A percentile compares a stretch with the other conserved stretches of the same genome.
Conservation (phyloP, 495 filamentous ascomycete genomes). For the Letharia columbiana region DNA sequence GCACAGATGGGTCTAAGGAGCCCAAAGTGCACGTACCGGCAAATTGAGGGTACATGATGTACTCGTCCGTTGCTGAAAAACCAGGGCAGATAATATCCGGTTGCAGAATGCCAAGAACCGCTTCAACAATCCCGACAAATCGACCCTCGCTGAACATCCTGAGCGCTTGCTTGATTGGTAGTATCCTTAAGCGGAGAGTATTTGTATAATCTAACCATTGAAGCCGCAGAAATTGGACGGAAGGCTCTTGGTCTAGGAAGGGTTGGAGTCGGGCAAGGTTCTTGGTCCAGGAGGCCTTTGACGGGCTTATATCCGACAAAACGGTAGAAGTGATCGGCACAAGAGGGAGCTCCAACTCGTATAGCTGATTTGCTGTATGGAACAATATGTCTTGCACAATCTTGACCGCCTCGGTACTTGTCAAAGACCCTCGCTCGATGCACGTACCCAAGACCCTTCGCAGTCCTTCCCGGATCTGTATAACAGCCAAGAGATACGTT, state of each 20-base stretch:
- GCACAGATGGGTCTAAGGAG: too few species aligned
- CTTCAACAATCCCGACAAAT: conserved; percentile 47
- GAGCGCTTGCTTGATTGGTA: conserved; percentile 59
- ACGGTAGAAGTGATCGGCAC: background rate
- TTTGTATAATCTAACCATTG: conserved; percentile 77
- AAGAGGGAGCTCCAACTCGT: conserved; percentile 36
- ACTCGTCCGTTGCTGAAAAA: conserved; percentile 47
- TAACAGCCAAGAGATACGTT: conserved; percentile 68
- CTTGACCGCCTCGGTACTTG: conserved; percentile 47
- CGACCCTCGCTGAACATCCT: conserved; percentile 46
- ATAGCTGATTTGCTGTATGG: conserved; percentile 61
- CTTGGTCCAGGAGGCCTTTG: conserved; percentile 4
- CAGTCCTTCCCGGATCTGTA: conserved; percentile 68
- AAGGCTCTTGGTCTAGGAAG: conserved; percentile 33
- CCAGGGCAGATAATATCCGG: conserved; percentile 41
- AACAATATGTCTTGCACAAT: conserved; percentile 57
- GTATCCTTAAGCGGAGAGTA: conserved; percentile 55
- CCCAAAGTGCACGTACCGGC: conserved; percentile 11
- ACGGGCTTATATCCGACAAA: background rate
- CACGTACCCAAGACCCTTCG: conserved; percentile 60
- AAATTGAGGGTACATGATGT: conserved; percentile 53
- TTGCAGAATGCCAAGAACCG: conserved; percentile 50
- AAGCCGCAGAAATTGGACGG: conserved; percentile 54
- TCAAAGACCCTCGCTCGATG: conserved; percentile 49
- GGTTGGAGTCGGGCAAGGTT: conserved; percentile 15